Evolutionary conservation across 1,139 yeast genomes (phyloP).

Genomic region (Candida buenavistaensis): DNA sequence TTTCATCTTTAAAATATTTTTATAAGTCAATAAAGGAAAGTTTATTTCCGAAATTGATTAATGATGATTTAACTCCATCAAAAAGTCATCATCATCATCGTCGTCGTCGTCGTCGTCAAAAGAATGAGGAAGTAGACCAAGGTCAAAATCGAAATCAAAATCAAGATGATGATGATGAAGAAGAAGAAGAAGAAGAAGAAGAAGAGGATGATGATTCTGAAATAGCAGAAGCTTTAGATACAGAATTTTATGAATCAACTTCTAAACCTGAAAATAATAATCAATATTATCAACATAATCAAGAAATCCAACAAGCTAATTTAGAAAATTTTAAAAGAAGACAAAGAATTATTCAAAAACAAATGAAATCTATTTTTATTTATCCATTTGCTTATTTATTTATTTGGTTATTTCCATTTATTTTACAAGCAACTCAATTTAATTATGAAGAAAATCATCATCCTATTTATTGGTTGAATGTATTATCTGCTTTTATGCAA

Average conservation of each 20-base stretch:
- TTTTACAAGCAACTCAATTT: slow-evolving; percentile 63
- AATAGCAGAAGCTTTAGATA: slow-evolving; percentile 4
- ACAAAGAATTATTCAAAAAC: slow-evolving; percentile 68
- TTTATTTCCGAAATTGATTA: slow-evolving; percentile 22
- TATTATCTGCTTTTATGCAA: slow-evolving; percentile 71
- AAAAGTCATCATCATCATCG: background rate
- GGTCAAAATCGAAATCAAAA: background rate
- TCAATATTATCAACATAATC: slow-evolving; percentile 17
- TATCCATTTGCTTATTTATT: slow-evolving; percentile 82
- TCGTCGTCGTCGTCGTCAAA: background rate
- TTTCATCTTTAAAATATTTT: slow-evolving; percentile 35
- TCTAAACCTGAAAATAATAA: no score
- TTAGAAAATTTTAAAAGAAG: slow-evolving; percentile 59
- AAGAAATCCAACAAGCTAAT: slow-evolving; percentile 58
- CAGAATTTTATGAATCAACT: no score
- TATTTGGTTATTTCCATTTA: slow-evolving; percentile 80
- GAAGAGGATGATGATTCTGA: slow-evolving; percentile 8
- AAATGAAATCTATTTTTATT: slow-evolving; percentile 75
- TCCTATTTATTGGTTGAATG: slow-evolving; percentile 65
- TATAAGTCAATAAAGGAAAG: slow-evolving; percentile 22
- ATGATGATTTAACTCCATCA: background rate
- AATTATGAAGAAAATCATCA: slow-evolving; percentile 47
- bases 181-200: slow-evolving; percentile 15
- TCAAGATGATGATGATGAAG: slow-evolving; percentile 11
- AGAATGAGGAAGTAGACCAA: background rate